phyloP scores from a whole-genome alignment of 371 early-diverging fungal species.

The Furculomyces boomerangus region DNA sequence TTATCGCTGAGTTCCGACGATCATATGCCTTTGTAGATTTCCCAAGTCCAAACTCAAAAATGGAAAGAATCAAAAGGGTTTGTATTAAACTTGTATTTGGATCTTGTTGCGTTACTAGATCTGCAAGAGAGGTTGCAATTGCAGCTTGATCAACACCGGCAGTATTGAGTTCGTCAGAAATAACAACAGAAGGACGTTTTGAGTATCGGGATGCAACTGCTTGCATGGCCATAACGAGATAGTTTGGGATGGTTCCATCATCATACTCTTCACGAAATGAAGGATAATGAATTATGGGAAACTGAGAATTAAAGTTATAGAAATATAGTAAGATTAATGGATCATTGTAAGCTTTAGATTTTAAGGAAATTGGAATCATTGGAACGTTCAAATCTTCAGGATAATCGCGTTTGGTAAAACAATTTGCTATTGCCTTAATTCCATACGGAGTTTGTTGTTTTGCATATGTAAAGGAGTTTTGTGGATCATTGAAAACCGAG shows the following conservation, averaged over 20 bases:
- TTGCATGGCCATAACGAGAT: slow-evolving; percentile 22
- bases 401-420: slow-evolving; percentile 3
- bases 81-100: slow-evolving; percentile 26
- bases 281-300: slow-evolving; percentile 25
- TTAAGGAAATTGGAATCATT: slow-evolving; percentile 4
- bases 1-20: slow-evolving; percentile 21
- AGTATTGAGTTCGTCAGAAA: slow-evolving; percentile 19
- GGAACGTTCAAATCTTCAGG: slow-evolving; percentile 19
- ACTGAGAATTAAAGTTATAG: slow-evolving; percentile 24
- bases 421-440: slow-evolving; percentile 14
- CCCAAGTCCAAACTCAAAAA: slow-evolving; percentile 25
- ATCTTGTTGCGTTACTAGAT: slow-evolving; percentile 23
- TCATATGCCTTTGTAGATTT: slow-evolving; percentile 19
- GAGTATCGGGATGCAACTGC: slow-evolving; percentile 24
- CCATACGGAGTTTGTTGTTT: not conserved
- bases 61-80: slow-evolving; percentile 22
- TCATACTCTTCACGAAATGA: slow-evolving; percentile 26
- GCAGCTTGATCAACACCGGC: slow-evolving; percentile 25
- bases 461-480: not conserved
- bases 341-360: slow-evolving; percentile 14
- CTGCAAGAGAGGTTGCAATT: slow-evolving; percentile 23
- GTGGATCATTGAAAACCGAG: not conserved
- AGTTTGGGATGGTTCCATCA: slow-evolving; percentile 26
- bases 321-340: slow-evolving; percentile 23
- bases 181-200: slow-evolving; percentile 23